These are phyloP conservation scores for Metschnikowia reukaufii DNA, from an alignment of 805 yeast species.

Conservation along the genomic window DNA sequence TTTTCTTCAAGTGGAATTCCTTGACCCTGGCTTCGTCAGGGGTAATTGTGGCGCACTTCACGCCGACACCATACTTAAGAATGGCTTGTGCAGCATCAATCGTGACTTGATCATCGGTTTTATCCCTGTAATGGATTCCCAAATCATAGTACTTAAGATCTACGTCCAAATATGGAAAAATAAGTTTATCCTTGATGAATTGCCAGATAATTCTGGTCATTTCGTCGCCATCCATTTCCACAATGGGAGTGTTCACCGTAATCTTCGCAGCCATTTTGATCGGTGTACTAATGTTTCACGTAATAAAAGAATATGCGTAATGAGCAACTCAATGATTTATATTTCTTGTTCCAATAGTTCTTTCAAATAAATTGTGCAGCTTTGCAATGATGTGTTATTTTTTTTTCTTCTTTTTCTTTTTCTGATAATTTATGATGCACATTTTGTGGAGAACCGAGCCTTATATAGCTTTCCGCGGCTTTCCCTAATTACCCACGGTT, in stretches of 20 bases:
- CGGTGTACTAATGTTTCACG: neutral
- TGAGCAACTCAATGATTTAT: neutral
- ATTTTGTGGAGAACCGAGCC: conserved; percentile 6
- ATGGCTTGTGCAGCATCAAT: conserved; percentile 76
- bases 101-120: conserved; percentile 73
- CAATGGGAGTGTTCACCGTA: conserved; percentile 70
- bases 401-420: neutral
- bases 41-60: conserved; percentile 83
- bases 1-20: conserved; percentile 69
- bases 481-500: conserved; percentile 2
- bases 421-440: neutral
- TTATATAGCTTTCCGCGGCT: neutral
- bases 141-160: conserved; percentile 77
- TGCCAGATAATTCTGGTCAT: conserved; percentile 87
- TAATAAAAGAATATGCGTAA: neutral
- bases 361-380: neutral
- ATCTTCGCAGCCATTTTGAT: conserved; percentile 46
- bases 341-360: neutral
- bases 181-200: conserved; percentile 64
- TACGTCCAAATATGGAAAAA: conserved; percentile 67
- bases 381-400: neutral
- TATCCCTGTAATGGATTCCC: conserved; percentile 65
- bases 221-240: conserved; percentile 82
- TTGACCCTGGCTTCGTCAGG: conserved; percentile 80
- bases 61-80: conserved; percentile 72